These are phyloP conservation scores for Apiotrichum laibachii DNA, from an alignment of 1,284 basidiomycete genomes.

Conservation along the genomic window DNA sequence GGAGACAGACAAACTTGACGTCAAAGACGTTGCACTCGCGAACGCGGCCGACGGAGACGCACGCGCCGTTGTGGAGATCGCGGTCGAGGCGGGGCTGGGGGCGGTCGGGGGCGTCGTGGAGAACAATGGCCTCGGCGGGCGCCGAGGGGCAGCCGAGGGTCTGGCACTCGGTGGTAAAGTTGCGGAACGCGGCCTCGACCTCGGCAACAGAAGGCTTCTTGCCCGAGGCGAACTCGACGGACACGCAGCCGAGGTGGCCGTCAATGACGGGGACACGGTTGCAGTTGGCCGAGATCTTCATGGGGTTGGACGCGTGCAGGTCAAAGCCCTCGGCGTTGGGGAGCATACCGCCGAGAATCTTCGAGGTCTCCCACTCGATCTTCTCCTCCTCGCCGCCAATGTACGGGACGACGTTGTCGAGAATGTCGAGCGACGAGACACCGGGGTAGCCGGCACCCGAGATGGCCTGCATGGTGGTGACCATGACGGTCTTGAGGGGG, in stretches of 20 bases:
- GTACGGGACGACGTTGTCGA: slow-evolving; percentile 95
- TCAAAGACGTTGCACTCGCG: slow-evolving; percentile 88
- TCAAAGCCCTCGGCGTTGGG: slow-evolving; percentile 67
- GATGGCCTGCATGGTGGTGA: slow-evolving; percentile 97
- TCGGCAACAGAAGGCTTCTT: slow-evolving; percentile 80
- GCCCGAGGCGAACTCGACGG: slow-evolving; percentile 73
- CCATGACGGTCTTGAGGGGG: slow-evolving; percentile 81
- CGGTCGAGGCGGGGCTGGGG: slow-evolving; percentile 93
- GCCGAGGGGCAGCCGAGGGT: slow-evolving; percentile 80
- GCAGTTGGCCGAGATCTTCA: slow-evolving; percentile 85
- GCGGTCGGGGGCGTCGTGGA: slow-evolving; percentile 88
- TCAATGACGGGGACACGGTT: slow-evolving; percentile 92
- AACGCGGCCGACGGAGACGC: slow-evolving; percentile 87
- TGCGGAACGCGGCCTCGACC: slow-evolving; percentile 73
- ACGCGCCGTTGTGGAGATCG: slow-evolving; percentile 86
- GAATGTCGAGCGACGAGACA: slow-evolving; percentile 81
- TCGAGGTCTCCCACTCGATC: slow-evolving; percentile 97
- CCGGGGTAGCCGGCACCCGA: slow-evolving; percentile 97
- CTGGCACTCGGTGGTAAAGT: slow-evolving; percentile 76
- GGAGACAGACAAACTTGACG: slow-evolving; percentile 91
- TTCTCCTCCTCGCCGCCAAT: slow-evolving; percentile 89
- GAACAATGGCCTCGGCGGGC: slow-evolving; percentile 79
- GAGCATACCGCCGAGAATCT: slow-evolving; percentile 84
- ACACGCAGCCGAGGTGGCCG: slow-evolving; percentile 85
- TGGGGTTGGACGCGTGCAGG: slow-evolving; percentile 71